Base-by-base conservation (phyloP, 2,329 filamentous ascomycete genomes). In the Fulvia fulva region DNA sequence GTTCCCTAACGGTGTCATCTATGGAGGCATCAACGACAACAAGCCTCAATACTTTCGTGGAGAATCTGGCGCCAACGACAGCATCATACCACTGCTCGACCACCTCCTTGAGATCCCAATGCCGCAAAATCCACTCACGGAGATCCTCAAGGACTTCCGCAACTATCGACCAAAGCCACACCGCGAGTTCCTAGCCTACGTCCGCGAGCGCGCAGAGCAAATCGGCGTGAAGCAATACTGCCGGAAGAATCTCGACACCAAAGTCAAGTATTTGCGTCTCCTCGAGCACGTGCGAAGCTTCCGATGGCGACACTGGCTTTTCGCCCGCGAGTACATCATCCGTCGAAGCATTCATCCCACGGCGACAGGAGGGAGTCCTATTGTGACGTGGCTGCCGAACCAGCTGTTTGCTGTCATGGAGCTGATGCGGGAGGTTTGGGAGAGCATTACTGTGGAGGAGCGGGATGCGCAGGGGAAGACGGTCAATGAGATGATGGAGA, bases 31-130 rank as follows among this genome's bases (percentile, higher is more conserved):
- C 60, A 87, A 87, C 64, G 64, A 67, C 44, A 60, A 66, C 21
- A 79, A 89, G 71, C 88, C 89, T 3, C 77, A 91, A 73, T 87
- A 83, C 56, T 97, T 97, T 83, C 87, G 93, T 30, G 93, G 93
- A 65, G 93, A 97, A 77, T 91, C 87, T 51, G 93, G 93, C 45
- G 93, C 93, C 65, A 97, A 97, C 72, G 93, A 97, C 77, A 89
- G 87, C 77, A 97, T 97, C 81, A 83, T 85, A 55, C 92, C 93
- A 2, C 83, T 97, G 3, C 86, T 93, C 69, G 93, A 97, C 74
- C 92, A 93, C 72, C 81, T 97, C 53, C 82, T 94, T 57, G 84
- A 94, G 72, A 87, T 97, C 46, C 81, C 85, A 62, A 96, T 97
- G 91, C 93, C 93, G 1, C 78, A 86, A 55, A 97, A 91, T 4